Evolutionary conservation across 208 protist species (phyloP), one percentile per base, ranked within the genome.

Genomic region (Leishmania martiniquensis): DNA sequence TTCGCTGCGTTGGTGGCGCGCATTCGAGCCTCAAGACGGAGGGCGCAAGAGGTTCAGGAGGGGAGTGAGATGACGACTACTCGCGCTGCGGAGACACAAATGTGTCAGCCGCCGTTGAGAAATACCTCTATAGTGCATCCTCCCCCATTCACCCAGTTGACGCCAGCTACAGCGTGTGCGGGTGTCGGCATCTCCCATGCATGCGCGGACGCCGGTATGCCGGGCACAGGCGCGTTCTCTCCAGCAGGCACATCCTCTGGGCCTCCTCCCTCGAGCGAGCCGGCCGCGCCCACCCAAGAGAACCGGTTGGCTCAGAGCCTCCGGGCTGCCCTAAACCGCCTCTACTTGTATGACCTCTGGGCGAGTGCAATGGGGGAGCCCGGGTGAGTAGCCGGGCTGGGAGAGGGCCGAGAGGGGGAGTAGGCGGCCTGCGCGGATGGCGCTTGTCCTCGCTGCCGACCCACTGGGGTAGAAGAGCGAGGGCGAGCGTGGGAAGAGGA

Each of bases 1-100:
- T 80, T 87, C 15, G 78, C 83, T 7, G 49, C 76, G 17, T 39
- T 87, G 47, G 51, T 82, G 15, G 66, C 71, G 15, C 75, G 75
- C 34, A 87, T 84, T 22, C 78, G 75, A 5, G 72, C 79, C 17
- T 77, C 82, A 1, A 78, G 68, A 51, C 29, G 15, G 17, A 51
- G 44, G 9, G 47, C 25, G 32, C 45, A 44, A 12, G 25, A 29
- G 15, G 42, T n/a, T 20, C 34, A 29, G 15, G 25, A 47, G 63
- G 20, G 20, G 42, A 34, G 20, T 22, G 6, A 60, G 22, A 22
- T 10, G 6, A 29, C 34, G 15, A 10, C 25, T 10, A 42, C 65
- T 42, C 45, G 65, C 3, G 51, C 25, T 2, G 37, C 72, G 12
- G 59, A n/a, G 51, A 25, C 57, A 62, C 57, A 0, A 25, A 12